Evolutionary conservation across 2,329 filamentous ascomycete genomes (phyloP), one percentile per base, ranked within the genome.

Genomic region (Fusarium hainanense): DNA sequence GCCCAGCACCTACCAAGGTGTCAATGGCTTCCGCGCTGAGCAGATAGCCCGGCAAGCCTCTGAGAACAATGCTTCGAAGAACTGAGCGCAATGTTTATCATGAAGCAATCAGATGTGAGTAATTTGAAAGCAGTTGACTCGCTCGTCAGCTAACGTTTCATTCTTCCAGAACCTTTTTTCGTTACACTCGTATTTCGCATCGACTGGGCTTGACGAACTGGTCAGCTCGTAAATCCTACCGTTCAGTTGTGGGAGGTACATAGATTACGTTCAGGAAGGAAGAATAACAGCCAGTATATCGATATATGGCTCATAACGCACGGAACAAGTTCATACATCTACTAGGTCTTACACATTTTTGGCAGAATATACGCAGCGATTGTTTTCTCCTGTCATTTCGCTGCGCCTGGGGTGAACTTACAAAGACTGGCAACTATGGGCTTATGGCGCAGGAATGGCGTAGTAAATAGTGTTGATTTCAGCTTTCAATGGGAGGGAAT

Each of bases 1-100:
- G 4, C 34, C 68, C 14, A 52, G 64, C 3, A 48, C 51, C 2
- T 78, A 76, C 18, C 63, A 61, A 12, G 77, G 76, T 6, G 71
- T 78, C 1, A 78, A 78, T 43, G 71, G 63, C 8, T 78, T 63
- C 34, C 61, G 75, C 41, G 68, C 69, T 13, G 55, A 69, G 43
- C 52, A 68, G 43, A 37, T 55, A 27, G 11, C 9, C 11, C 30
- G 23, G 2, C 37, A 44, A 7, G 18, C 4, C 1, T 25, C 32
- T 4, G 28, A 18, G n/a, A 32, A 58, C 10, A 30, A 32, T 3
- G 21, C 32, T 9, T 7, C 25, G 4, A n/a, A 37, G 12, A 27
- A 43, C 6, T 64, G 11, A 34, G n/a, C 5, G 3, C 4, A 14
- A 4, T 9, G 6, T 4, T 21, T 6, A 11, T 13, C 25, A 30